Evolutionary conservation across 345 rosid genomes (phyloP), one percentile per base, ranked within the genome.

Genomic region (Eucalyptus pauciflora): DNA sequence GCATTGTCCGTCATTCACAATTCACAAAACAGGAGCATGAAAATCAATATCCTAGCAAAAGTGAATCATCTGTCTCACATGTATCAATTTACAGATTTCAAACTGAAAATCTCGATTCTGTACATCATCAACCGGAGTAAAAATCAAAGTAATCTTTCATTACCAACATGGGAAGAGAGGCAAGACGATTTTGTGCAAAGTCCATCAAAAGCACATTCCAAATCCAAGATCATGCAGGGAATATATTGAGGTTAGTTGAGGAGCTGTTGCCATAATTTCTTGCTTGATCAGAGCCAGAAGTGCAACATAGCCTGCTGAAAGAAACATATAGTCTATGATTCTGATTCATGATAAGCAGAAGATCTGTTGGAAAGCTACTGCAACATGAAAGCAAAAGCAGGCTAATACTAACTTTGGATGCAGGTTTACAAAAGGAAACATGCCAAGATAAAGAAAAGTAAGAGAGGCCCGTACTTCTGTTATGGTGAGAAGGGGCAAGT

Each of bases 231-330:
- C 81, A 71, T 17, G 80, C 80, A 33, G 45, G 45, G 80, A 69
- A 33, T 16, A 69, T 0, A 33, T 33, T 9, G 81, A 17, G 45
- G 24, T 71, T 33, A 41, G 13, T 76, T 41, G 85, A 76, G 25
- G 48, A 41, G 85, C 85, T 11, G 24, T 41, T 76, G 14, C 85
- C 85, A 11, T 76, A 41, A 10, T 20, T 76, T 67, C 85, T 49
- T 18, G 88, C 90, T 88, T 46, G 71, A 88, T 93, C 93, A 97
- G 49, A 96, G 89, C 98, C 98, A 97, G 86, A 96, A 98, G 95
- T 92, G 88, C 60, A 97, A 80, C 98, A 97, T 94, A 27, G 97
- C 99, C 99, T 98, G 96, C 89, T 87, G 89, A 88, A 31, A n/a
- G 33, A 88, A 18, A 90, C 79, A 93, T 31, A 15, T 3, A 50